Evolutionary conservation across 2,329 filamentous ascomycete genomes (phyloP).

Genomic region (Colletotrichum neosansevieriae): DNA sequence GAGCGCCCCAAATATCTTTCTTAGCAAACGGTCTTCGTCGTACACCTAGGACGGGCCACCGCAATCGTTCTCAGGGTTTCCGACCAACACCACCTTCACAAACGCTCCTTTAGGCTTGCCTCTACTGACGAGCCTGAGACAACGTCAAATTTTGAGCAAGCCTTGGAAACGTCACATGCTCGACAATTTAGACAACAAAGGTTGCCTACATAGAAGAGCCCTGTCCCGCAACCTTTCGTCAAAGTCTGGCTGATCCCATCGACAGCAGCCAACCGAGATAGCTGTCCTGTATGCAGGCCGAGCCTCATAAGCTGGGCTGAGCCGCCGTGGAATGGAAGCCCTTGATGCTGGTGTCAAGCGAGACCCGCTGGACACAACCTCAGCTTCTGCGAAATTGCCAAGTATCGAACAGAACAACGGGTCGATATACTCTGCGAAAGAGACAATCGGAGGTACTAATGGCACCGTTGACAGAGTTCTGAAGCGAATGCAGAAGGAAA

Average conservation of each 20-base stretch:
- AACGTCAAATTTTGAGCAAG: too few relatives aligned
- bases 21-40: not conserved
- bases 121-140: too few relatives aligned
- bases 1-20: too few relatives aligned
- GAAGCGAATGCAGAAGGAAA: conserved; percentile 50
- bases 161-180: too few relatives aligned
- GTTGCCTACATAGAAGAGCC: too few relatives aligned
- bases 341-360: not conserved
- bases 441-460: conserved; percentile 49
- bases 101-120: too few relatives aligned
- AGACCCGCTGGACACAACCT: conserved; percentile 6
- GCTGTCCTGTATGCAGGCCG: not conserved
- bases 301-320: not conserved
- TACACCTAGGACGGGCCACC: too few relatives aligned
- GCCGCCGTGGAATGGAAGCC: conserved; percentile 29
- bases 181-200: too few relatives aligned
- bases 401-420: not conserved
- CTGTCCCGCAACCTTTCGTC: too few relatives aligned
- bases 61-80: too few relatives aligned
- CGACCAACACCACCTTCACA: too few relatives aligned
- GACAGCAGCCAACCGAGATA: not conserved
- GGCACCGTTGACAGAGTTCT: conserved; percentile 56
- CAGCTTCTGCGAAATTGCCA: not conserved
- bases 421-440: not conserved
- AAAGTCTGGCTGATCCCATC: not conserved